Conservation (phyloP, 192 early-diverging fungal genomes). For the Gigaspora rosea region DNA sequence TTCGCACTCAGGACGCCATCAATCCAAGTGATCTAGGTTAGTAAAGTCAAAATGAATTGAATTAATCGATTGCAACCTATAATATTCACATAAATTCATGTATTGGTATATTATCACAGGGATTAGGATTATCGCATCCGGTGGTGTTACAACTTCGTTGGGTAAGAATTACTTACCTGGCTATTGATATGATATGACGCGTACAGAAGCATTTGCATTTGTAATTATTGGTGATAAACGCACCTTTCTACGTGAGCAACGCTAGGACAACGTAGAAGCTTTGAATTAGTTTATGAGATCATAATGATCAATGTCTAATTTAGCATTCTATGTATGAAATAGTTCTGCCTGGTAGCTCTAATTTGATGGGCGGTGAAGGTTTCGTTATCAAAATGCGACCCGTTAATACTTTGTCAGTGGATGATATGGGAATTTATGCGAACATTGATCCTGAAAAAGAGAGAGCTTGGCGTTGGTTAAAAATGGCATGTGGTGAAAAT, state of each 20-base stretch:
- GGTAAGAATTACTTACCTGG: neutral
- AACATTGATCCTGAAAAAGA: conserved; percentile 43
- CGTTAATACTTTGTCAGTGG: conserved; percentile 53
- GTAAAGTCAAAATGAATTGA: conserved; percentile 15
- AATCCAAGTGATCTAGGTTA: conserved; percentile 62
- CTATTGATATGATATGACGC: too few relatives aligned
- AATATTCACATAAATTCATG: neutral
- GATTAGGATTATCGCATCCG: conserved; percentile 58
- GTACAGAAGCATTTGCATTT: too few relatives aligned
- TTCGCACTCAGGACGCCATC: conserved; percentile 66
- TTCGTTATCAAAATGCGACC: conserved; percentile 66
- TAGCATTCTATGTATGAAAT: neutral
- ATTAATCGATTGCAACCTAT: neutral
- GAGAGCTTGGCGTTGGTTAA: conserved; percentile 67
- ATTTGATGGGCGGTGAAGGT: conserved; percentile 77
- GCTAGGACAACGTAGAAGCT: too few relatives aligned
- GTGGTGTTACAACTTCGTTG: conserved; percentile 75
- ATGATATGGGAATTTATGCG: conserved; percentile 68
- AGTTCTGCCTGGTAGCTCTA: conserved; percentile 74
- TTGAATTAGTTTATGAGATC: too few relatives aligned
- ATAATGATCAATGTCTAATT: too few relatives aligned
- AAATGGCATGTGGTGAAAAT: conserved; percentile 86
- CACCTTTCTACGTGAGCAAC: neutral
- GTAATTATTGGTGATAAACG: neutral
- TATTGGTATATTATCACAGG: conserved; percentile 15